These are phyloP conservation scores for Clavaria fumosa DNA, from an alignment of 768 basidiomycete species.

Conservation along the genomic window DNA sequence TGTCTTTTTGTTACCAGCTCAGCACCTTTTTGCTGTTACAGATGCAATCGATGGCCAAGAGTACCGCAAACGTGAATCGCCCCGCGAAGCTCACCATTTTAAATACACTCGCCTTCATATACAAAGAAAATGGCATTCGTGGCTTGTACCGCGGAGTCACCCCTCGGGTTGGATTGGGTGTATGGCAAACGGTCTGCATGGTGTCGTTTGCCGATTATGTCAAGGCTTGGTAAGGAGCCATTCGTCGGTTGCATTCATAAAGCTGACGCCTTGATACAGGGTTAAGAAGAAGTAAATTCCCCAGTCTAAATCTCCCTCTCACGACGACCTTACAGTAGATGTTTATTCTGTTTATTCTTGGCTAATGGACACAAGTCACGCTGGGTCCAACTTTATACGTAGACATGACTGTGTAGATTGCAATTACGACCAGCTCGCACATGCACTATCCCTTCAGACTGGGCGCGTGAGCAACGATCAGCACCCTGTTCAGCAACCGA, in stretches of 20 bases:
- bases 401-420: too few relatives aligned
- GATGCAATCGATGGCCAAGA: conserved; percentile 99
- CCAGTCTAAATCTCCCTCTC: too few relatives aligned
- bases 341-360: too few relatives aligned
- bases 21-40: conserved; percentile 20
- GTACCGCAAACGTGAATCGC: conserved; percentile 54
- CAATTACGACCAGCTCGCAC: too few relatives aligned
- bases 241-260: conserved; percentile 6
- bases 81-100: conserved; percentile 85
- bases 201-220: conserved; percentile 96
- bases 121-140: conserved; percentile 90
- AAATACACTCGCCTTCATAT: conserved; percentile 88
- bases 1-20: neutral
- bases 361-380: too few relatives aligned
- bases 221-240: conserved; percentile 50
- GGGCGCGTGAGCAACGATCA: too few relatives aligned
- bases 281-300: conserved; percentile 30
- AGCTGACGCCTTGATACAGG: conserved; percentile 19
- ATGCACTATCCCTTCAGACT: too few relatives aligned
- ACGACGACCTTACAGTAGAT: too few relatives aligned
- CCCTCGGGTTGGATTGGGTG: conserved; percentile 87
- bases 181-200: conserved; percentile 99
- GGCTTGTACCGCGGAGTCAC: conserved; percentile 96
- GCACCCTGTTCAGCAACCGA: too few relatives aligned
- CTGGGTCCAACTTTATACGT: too few relatives aligned